Evolutionary conservation across 768 basidiomycete genomes (phyloP).

Genomic region (Tylopilus felleus): DNA sequence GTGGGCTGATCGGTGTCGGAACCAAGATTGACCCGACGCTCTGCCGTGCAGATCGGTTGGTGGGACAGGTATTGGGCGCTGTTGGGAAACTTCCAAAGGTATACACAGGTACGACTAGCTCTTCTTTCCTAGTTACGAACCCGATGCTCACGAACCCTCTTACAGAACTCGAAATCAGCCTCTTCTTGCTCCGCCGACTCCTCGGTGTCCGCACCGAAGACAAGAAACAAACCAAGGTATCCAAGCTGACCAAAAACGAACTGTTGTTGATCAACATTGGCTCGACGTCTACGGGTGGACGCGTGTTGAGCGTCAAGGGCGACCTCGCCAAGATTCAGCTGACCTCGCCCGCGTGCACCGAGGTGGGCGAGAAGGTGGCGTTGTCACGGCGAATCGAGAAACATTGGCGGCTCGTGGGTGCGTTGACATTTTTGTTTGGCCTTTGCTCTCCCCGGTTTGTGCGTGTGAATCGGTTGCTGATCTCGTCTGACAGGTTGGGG

Average conservation of each 20-base stretch:
- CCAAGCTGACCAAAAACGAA: constrained; percentile 89
- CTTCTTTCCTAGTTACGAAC: background rate
- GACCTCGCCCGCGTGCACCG: constrained; percentile 93
- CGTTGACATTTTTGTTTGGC: constrained; percentile 31
- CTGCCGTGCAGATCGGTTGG: constrained; percentile 93
- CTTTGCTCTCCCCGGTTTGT: background rate
- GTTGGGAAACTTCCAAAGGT: constrained; percentile 94
- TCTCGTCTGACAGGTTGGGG: constrained; percentile 49
- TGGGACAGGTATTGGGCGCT: constrained; percentile 94
- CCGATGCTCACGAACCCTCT: too few relatives aligned
- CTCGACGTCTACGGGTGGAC: constrained; percentile 94
- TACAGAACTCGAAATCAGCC: constrained; percentile 83
- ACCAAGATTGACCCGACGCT: constrained; percentile 95
- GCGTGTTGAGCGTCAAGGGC: constrained; percentile 90
- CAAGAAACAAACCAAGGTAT: constrained; percentile 96
- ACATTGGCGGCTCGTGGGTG: constrained; percentile 95
- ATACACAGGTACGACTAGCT: constrained; percentile 61
- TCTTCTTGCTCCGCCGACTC: constrained; percentile 92
- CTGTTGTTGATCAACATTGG: constrained; percentile 96
- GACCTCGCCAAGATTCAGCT: constrained; percentile 93
- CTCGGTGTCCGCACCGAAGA: constrained; percentile 99
- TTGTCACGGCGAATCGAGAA: constrained; percentile 93
- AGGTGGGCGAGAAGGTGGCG: constrained; percentile 97
- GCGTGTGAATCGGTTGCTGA: constrained; percentile 1
- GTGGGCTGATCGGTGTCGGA: constrained; percentile 97